phyloP scores from a whole-genome alignment of 2,329 filamentous ascomycete species.

The Hypoxylon sp. region DNA sequence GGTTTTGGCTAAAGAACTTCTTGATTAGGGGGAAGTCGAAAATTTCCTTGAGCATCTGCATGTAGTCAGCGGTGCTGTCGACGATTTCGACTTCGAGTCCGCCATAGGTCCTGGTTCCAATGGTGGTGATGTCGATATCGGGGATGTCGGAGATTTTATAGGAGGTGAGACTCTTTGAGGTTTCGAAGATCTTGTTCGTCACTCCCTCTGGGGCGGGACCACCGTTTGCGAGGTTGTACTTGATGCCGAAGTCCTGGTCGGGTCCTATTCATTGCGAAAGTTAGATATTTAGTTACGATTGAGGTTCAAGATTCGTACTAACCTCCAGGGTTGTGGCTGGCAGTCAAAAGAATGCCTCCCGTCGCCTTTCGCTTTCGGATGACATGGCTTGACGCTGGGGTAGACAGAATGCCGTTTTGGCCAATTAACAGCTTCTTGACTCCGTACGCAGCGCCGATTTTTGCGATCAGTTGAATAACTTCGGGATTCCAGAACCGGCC shows the following conservation, averaged over 20 bases:
- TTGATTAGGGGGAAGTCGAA: conserved; percentile 98
- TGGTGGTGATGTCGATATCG: conserved; percentile 84
- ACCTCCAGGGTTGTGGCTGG: conserved; percentile 98
- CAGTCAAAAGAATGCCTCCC: conserved; percentile 95
- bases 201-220: conserved; percentile 95
- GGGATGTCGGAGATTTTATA: conserved; percentile 94
- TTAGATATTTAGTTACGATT: conserved; percentile 22
- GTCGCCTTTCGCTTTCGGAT: conserved; percentile 96
- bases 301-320: conserved; percentile 55
- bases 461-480: conserved; percentile 95
- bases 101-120: conserved; percentile 89
- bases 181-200: conserved; percentile 97
- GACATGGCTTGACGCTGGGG: conserved; percentile 94
- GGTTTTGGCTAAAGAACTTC: conserved; percentile 87
- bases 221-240: conserved; percentile 98
- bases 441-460: conserved; percentile 96
- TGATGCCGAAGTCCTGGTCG: conserved; percentile 97
- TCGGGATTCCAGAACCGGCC: conserved; percentile 98
- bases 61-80: conserved; percentile 92
- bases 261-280: conserved; percentile 72
- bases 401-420: conserved; percentile 96
- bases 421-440: conserved; percentile 99
- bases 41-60: conserved; percentile 96
- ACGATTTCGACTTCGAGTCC: conserved; percentile 94
- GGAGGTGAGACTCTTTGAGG: conserved; percentile 87